Percentiles rank a stretch among this genome's conserved stretches.
Conservation (phyloP, 1,284 basidiomycete species). For the Leccinum olivaceoglutinosum region DNA sequence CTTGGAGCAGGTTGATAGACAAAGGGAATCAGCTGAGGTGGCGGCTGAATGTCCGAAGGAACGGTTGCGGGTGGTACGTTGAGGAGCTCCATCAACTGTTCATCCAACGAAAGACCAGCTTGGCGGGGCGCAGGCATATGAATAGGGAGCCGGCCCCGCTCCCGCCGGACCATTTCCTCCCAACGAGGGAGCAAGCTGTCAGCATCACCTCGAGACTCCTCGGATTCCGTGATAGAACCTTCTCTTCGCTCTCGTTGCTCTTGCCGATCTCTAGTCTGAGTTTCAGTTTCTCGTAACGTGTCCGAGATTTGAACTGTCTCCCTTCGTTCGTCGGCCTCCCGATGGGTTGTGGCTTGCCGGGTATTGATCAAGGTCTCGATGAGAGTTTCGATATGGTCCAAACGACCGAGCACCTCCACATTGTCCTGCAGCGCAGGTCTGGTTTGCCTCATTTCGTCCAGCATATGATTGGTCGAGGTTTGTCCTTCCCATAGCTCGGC, state of each 20-base stretch:
- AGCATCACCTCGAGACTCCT: slow-evolving; percentile 24
- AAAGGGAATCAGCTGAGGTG: slow-evolving; percentile 51
- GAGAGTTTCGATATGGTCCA: slow-evolving; percentile 38
- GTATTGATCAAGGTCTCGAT: slow-evolving; percentile 30
- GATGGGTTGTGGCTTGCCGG: slow-evolving; percentile 7
- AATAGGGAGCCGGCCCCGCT: slow-evolving; percentile 28
- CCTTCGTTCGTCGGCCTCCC: slow-evolving; percentile 11
- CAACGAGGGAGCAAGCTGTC: slow-evolving; percentile 25
- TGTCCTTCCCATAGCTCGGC: slow-evolving; percentile 55
- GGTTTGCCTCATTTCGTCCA: slow-evolving; percentile 38
- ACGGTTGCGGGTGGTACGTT: slow-evolving; percentile 37
- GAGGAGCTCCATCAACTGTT: slow-evolving; percentile 57
- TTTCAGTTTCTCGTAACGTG: slow-evolving; percentile 3
- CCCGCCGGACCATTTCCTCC: slow-evolving; percentile 18
- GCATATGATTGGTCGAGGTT: slow-evolving; percentile 44
- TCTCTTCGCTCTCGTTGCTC: slow-evolving; percentile 7
- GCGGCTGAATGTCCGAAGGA: slow-evolving; percentile 39
- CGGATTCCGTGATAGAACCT: slow-evolving; percentile 21
- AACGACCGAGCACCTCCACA: slow-evolving; percentile 33
- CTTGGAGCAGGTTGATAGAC: slow-evolving; percentile 44
- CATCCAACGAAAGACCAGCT: slow-evolving; percentile 46
- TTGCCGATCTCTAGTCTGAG: slow-evolving; percentile 1
- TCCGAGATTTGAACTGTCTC: slow-evolving; percentile 15
- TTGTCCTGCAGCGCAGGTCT: slow-evolving; percentile 25
- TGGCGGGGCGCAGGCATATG: slow-evolving; percentile 38